Base-by-base conservation (phyloP, 2,329 filamentous ascomycete species). In the Penicillium psychrosexuale region DNA sequence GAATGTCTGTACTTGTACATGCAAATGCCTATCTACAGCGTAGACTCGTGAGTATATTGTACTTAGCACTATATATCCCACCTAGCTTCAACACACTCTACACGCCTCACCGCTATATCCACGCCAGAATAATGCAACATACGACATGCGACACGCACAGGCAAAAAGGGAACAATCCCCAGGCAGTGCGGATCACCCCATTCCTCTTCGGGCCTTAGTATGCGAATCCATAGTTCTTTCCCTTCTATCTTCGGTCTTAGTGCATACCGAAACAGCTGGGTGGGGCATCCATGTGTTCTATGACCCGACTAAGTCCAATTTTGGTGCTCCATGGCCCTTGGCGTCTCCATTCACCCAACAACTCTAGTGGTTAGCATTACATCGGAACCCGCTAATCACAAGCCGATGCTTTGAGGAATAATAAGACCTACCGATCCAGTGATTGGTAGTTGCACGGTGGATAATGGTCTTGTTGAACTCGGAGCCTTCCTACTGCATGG, bases 221-320 rank as follows among this genome's bases (percentile, higher is more conserved):
- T 40, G 53, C 43, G 42, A 42, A 56, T 57, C 52, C 42, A 47
- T 52, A 48, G 52, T 47, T 56, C 56, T 40, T 40, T 52, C 55
- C 61, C 61, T 64, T 60, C 60, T 59, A 52, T 52, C 57, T 53
- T 64, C 38, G 61, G 62, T 51, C 38, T 28, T 61, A 63, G 62
- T 48, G 52, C 60, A 62, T 64, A 59, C 61, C 61, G 42, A n/a
- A 51, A 22, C 49, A 22, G 19, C 12, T 31, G 47, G 50, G 61
- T 46, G 56, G 52, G 36, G 43, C 33, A 39, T 34, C 62, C 62
- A 65, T 65, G 62, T 65, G 62, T 61, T 53, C 61, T 56, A 60
- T 56, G 36, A 47, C 57, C 59, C 51, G 38, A 56, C 49, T 43
- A 53, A 60, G 58, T 36, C 53, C 53, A 55, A 46, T 47, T 47